These are phyloP conservation scores for Cucurbita argyrosperma DNA, from an alignment of 306 rosid species.

Conservation along the genomic window DNA sequence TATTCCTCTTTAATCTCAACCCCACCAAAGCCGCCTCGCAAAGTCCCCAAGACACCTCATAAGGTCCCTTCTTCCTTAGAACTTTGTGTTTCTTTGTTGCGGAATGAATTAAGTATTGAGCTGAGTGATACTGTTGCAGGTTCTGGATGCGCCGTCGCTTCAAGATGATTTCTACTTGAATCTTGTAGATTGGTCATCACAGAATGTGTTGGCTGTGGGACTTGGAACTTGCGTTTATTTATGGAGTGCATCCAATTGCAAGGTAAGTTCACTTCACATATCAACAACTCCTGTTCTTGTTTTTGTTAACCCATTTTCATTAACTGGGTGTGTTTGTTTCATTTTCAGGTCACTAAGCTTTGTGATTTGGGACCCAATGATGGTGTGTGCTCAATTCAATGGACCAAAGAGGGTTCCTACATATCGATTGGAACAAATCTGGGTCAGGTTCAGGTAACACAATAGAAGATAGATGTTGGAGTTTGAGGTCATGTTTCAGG, in stretches of 20 bases:
- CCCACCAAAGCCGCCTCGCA: constrained; percentile 93
- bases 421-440: constrained; percentile 76
- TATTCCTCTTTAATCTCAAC: constrained; percentile 43
- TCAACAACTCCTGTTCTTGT: neutral
- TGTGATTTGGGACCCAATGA: constrained; percentile 97
- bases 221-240: constrained; percentile 88
- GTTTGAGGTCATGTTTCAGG: constrained; percentile 31
- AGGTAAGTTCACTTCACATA: constrained; percentile 17
- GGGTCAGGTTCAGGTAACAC: constrained; percentile 92
- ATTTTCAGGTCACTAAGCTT: constrained; percentile 68
- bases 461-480: neutral
- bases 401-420: constrained; percentile 93
- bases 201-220: constrained; percentile 88
- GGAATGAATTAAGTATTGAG: neutral
- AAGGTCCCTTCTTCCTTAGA: constrained; percentile 27
- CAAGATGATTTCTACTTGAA: constrained; percentile 98
- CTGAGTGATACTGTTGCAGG: constrained; percentile 28
- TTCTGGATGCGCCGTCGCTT: constrained; percentile 96
- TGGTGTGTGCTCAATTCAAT: constrained; percentile 89
- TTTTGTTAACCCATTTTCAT: neutral
- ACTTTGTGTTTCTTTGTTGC: neutral
- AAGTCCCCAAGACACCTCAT: constrained; percentile 94
- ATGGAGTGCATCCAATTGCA: constrained; percentile 95
- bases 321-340: neutral
- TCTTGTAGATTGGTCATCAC: constrained; percentile 99